Evolutionary conservation across 768 basidiomycete species (phyloP), one percentile per base, ranked within the genome.

Genomic region (Suillus bovinus): DNA sequence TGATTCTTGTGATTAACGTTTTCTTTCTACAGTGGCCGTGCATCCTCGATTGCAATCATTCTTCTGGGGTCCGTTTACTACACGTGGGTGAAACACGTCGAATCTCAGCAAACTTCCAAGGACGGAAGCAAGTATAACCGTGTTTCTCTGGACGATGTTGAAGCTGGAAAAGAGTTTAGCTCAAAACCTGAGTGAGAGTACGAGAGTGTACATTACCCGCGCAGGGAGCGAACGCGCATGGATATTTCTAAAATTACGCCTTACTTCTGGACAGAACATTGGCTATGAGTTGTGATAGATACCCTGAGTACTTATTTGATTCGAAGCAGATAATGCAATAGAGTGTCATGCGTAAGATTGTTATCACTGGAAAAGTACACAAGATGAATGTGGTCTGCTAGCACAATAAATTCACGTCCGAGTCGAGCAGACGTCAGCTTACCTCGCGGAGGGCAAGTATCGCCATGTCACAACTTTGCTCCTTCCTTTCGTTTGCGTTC

Each of bases 51-150:
- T 64, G 83, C 81, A 3, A 87, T 85, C 65, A 96, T 96, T 70
- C 86, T 96, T 33, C 69, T 80, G 36, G 94, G 94, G 22, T 96
- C 94, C 0, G 73, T 92, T 41, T 87, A 87, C 74, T 96, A 96
- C 75, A 94, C 93, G 3, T 94, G 92, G 92, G 81, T 91, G 59
- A 94, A 94, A 72, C 88, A 93, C 72, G 68, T 81, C 65, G 92
- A 94, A 73, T 80, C 85, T 9, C 82, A 82, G 61, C 55, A 39
- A 27, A 64, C 74, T 5, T 65, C 79, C 31, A 69, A 77, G 33
- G 71, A 70, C 29, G 66, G 64, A 11, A 53, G 14, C 55, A 74
- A 67, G 60, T 90, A 91, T 65, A 87, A 88, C 63, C 86, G 83
- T 52, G 82, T 88, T 27, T 79, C 85, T 39, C 80, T 87, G 75